Base-by-base conservation (phyloP, 1,284 basidiomycete genomes). In the Coniophora puteana region DNA sequence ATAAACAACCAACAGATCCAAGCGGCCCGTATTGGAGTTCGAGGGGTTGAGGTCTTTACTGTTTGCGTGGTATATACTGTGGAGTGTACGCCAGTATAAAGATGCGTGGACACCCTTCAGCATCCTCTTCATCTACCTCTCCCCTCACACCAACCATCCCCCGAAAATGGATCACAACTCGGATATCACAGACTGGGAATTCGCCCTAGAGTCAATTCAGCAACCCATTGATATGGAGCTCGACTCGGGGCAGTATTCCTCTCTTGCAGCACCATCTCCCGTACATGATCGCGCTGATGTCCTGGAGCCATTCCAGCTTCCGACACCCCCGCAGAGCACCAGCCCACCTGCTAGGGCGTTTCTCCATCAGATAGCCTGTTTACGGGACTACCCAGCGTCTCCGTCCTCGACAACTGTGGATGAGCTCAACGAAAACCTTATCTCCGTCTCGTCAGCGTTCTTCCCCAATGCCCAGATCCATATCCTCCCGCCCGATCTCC, bases 291-390 rank as follows among this genome's bases (percentile, higher is more conserved):
- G 50, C 44, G 45, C 53, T 20, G 56, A 56, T 37, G 48, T n/a
- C n/a, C n/a, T 53, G 25, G 46, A 40, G 31, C 45, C 54, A 23
- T 48, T 67, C 17, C 79, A 83, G 51, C 63, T 83, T 10, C 80
- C 80, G 20, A 85, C 83, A 1, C 83, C 83, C 16, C 83, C 83
- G 25, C 82, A 83, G 53, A 45, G 79, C 63, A 31, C 24, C 33
- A n/a, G n/a, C n/a, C n/a, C n/a, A n/a, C 23, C 17, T 43, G 12
- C 30, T 32, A 23, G 30, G 12, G 39, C 41, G 10, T 44, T 35
- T 31, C 48, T 22, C 36, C 44, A 10, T 39, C 29, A 16, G n/a
- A n/a, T n/a, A 37, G 31, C 27, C 41, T 17, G 39, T 34, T 22
- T 42, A 16, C 45, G 78, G 76, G 65, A 66, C n/a, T n/a, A n/a